Evolutionary conservation across 2,329 filamentous ascomycete species (phyloP), one percentile per base, ranked within the genome.

Genomic region (Orbilia blumenaviensis): DNA sequence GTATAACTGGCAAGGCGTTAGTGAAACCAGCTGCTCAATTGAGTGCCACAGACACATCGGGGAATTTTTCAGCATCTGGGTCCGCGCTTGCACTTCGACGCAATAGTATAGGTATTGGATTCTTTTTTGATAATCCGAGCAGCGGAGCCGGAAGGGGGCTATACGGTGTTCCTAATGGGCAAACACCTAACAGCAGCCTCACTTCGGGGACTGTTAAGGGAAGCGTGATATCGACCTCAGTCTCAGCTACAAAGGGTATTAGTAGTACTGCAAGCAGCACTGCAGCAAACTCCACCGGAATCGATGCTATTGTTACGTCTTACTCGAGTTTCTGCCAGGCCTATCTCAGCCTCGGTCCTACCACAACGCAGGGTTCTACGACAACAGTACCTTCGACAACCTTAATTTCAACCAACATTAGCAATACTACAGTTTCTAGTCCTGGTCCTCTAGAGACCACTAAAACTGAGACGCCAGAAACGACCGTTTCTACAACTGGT

Each of bases 271-370:
- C 42, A 25, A 27, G 9, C 21, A n/a, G 4, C 7, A n/a, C 42
- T 14, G 10, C 46, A 12, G 21, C 12, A 9, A n/a, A n/a, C n/a
- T n/a, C n/a, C n/a, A 50, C 46, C 3, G 23, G 23, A 10, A 50
- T 50, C 6, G 46, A 50, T 16, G 46, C 46, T 4, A 32, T 50
- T 4, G 32, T 50, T 16, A 50, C 46, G 0, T 50, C 46, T 2
- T 50, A 50, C 6, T 50, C 46, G n/a, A 50, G 46, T n/a, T 50
- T 50, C n/a, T 50, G 46, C 10, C 23, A 50, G n/a, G 46, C 46
- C 16, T 50, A 50, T 18, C 25, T 50, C 14, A 32, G 25, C 9
- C 10, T 50, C 29, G 2, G 10, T 3, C 1, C 46, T 32, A 29
- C 46, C 0, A 16, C 25, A 16, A 50, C 46, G 25, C 3, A n/a